Percentiles rank a stretch among this genome's conserved stretches.
phyloP scores from a whole-genome alignment of 2,329 filamentous ascomycete genomes.

The Metarhizium robertsii region DNA sequence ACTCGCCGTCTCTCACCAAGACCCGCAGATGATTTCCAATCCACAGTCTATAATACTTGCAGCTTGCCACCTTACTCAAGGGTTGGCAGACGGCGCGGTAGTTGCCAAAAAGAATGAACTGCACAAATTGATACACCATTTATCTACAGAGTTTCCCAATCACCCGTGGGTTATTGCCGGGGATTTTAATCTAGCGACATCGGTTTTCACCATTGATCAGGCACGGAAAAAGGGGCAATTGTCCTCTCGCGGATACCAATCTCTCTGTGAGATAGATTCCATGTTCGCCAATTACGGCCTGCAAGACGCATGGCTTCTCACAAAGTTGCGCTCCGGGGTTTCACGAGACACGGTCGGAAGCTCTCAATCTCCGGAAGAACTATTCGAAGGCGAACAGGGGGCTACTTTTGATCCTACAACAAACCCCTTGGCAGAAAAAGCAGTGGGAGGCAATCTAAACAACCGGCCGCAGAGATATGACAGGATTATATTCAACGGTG shows the following conservation, averaged over 20 bases:
- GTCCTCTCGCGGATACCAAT: conserved; percentile 34
- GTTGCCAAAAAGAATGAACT: conserved; percentile 48
- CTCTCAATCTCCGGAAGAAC: conserved; percentile 20
- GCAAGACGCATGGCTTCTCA: conserved; percentile 41
- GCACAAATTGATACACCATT: conserved; percentile 35
- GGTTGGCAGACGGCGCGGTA: conserved; percentile 49
- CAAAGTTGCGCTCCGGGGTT: conserved; percentile 31
- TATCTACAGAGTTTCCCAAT: conserved; percentile 18
- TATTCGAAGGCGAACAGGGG: conserved; percentile 30
- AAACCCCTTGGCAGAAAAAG: conserved; percentile 46
- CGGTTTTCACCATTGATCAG: conserved; percentile 41
- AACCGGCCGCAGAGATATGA: too few relatives aligned
- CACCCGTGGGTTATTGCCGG: too few relatives aligned
- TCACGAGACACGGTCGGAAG: neutral
- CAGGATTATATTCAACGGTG: conserved; percentile 45
- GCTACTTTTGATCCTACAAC: conserved; percentile 53
- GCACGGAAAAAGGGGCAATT: conserved; percentile 44
- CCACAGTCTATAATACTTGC: conserved; percentile 33
- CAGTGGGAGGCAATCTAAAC: conserved; percentile 28
- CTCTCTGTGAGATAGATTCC: conserved; percentile 36
- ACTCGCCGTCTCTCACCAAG: too few relatives aligned
- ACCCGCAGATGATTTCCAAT: too few relatives aligned
- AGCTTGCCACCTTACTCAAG: conserved; percentile 52
- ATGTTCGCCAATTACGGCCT: conserved; percentile 36
- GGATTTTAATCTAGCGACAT: conserved; percentile 30